Percentiles rank a stretch among this genome's conserved stretches.
phyloP scores from a whole-genome alignment of 176 grass and related monocot species.

The Musa itinerans region DNA sequence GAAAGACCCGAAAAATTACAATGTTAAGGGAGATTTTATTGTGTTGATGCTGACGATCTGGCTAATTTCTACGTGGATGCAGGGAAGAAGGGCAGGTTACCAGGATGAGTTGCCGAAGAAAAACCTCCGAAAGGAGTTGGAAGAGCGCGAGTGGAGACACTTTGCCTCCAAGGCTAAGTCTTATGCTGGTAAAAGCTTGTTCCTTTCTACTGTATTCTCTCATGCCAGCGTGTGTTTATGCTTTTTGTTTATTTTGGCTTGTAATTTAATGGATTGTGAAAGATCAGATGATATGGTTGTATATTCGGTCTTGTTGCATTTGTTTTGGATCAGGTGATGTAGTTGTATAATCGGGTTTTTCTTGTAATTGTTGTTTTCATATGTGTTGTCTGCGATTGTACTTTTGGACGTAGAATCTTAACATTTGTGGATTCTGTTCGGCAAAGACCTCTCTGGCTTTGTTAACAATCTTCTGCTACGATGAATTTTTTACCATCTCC shows the following conservation, averaged over 20 bases:
- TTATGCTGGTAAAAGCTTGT: conserved; percentile 39
- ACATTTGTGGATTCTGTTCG: background rate
- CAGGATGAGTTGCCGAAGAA: conserved; percentile 91
- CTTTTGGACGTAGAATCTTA: too few species aligned
- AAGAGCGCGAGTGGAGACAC: conserved; percentile 76
- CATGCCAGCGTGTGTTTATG: background rate
- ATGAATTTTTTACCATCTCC: background rate
- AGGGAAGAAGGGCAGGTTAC: conserved; percentile 88
- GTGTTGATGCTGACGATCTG: background rate
- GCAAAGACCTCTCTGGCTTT: background rate
- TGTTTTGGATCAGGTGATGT: background rate
- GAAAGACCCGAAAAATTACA: background rate
- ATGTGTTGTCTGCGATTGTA: background rate
- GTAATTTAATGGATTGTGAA: background rate
- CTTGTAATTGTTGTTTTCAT: background rate
- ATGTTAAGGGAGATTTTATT: background rate
- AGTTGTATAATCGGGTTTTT: background rate
- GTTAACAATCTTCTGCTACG: background rate
- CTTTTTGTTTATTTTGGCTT: background rate
- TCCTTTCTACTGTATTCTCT: too few species aligned
- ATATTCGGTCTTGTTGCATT: background rate
- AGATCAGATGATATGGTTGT: background rate
- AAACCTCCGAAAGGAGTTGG: conserved; percentile 77
- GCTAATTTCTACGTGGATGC: conserved; percentile 15
- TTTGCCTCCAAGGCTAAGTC: conserved; percentile 84